Evolutionary conservation across 2,329 filamentous ascomycete species (phyloP).

Genomic region (Clonostachys byssicola): DNA sequence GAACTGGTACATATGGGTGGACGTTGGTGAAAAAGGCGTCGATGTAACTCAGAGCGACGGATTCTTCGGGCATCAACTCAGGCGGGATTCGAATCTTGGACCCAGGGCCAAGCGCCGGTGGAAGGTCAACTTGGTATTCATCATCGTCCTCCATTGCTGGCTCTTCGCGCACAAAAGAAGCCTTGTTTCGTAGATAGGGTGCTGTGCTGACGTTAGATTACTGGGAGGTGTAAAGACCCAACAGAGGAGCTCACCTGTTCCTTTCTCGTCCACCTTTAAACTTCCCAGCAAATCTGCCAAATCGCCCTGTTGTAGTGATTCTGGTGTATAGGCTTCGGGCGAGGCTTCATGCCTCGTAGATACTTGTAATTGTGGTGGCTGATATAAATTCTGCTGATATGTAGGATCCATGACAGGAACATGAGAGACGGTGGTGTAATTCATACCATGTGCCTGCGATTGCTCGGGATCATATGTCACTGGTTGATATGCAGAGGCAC

Average conservation of each 20-base stretch:
- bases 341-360: constrained; percentile 25
- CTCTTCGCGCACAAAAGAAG: constrained; percentile 43
- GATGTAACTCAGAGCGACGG: constrained; percentile 79
- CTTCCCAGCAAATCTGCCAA: constrained; percentile 80
- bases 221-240: background rate
- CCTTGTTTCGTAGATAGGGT: constrained; percentile 74
- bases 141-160: constrained; percentile 68
- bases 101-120: constrained; percentile 64
- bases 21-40: constrained; percentile 87
- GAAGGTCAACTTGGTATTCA: constrained; percentile 68
- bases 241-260: constrained; percentile 60
- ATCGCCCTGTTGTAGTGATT: constrained; percentile 65
- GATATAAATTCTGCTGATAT: constrained; percentile 29
- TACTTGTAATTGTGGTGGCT: constrained; percentile 39
- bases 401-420: constrained; percentile 45
- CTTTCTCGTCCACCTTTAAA: constrained; percentile 81
- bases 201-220: constrained; percentile 42
- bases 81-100: constrained; percentile 83
- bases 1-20: constrained; percentile 87
- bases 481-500: constrained; percentile 37
- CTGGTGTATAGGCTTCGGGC: constrained; percentile 50
- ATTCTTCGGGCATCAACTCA: constrained; percentile 87
- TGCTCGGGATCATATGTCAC: constrained; percentile 41
- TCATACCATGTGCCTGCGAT: constrained; percentile 37
- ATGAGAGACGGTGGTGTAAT: constrained; percentile 48